Base-by-base conservation (phyloP, 2,329 filamentous ascomycete genomes). In the Cylindrodendrum hubeiense region DNA sequence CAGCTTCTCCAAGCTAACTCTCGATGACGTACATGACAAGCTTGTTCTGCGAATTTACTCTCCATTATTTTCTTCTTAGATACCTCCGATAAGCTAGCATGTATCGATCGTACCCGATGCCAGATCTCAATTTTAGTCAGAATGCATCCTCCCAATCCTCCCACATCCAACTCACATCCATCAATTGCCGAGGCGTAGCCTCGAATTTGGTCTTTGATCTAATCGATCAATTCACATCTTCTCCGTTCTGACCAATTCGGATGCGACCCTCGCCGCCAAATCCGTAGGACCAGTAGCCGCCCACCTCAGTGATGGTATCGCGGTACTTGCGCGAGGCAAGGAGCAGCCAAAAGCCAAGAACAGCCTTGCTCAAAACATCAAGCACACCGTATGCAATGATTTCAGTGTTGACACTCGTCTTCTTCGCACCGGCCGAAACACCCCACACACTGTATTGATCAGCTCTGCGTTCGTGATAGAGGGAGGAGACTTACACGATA, bases 221-320 rank as follows among this genome's bases (percentile, higher is more conserved):
- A 8, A 30, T 3, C 28, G 12, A 8, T 12, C 8, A 30, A 41
- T 24, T 44, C 69, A 74, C 72, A 30, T 72, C 73, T 24, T 75
- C 70, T 8, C 82, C 73, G 44, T 86, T 54, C 74, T 82, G 50
- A 77, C 82, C 37, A 78, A 87, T 70, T 72, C 75, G 22, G 46
- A 82, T 82, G 5, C 76, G 71, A 2, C 80, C 80, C 65, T 82
- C 79, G 6, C 76, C 67, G 7, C 74, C 68, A 2, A 78, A 69
- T 4, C 80, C 80, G 17, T 80, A 69, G 3, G 80, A 72, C 80
- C 80, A 82, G 61, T 76, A 82, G 3, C 80, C 80, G 22, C 74
- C 77, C 13, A 82, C 63, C 1, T 81, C 80, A 44, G 80, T 70
- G 15, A 76, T 78, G 4, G 77, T 77, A 21, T 82, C 80, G 6